These are phyloP conservation scores for Discostella stelligera DNA, from an alignment of 352 stramenopile genomes.

Conservation along the genomic window DNA sequence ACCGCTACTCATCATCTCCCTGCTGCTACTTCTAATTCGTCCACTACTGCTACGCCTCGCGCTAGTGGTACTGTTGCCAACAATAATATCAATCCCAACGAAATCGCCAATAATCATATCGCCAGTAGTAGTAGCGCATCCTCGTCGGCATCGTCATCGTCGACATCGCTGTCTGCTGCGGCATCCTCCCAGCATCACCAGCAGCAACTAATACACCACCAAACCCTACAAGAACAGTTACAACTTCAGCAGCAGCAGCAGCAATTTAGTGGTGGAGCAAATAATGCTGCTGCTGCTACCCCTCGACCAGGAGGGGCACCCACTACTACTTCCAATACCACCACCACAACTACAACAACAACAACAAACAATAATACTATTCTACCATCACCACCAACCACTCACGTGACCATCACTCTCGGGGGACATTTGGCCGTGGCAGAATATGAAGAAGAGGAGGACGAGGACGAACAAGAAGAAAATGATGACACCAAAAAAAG, in stretches of 20 bases:
- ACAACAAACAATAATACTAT: conserved; percentile 33
- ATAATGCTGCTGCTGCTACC: too few species aligned
- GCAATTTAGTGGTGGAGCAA: too few species aligned
- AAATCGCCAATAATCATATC: conserved; percentile 19
- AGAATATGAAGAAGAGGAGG: conserved; percentile 60
- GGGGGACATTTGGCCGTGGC: conserved; percentile 84
- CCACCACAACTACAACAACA: conserved; percentile 36
- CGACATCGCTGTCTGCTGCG: conserved; percentile 3
- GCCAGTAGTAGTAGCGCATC: conserved; percentile 20
- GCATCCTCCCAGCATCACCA: not conserved
- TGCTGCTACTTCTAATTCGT: conserved; percentile 16
- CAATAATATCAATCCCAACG: conserved; percentile 18
- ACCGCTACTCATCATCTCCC: not conserved
- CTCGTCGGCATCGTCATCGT: not conserved
- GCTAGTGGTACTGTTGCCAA: conserved; percentile 28
- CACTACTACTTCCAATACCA: conserved; percentile 7
- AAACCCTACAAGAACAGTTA: not conserved
- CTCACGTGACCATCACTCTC: conserved; percentile 61
- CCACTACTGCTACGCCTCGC: not conserved
- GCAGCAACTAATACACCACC: not conserved
- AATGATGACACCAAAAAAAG: too few species aligned
- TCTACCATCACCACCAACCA: conserved; percentile 4
- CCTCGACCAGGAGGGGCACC: too few species aligned
- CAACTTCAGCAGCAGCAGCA: not conserved
- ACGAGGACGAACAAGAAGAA: conserved; percentile 14